A percentile compares a stretch with the other conserved stretches of the same genome.
Evolutionary conservation across 306 rosid species (phyloP).

Genomic region (Trifolium repens): DNA sequence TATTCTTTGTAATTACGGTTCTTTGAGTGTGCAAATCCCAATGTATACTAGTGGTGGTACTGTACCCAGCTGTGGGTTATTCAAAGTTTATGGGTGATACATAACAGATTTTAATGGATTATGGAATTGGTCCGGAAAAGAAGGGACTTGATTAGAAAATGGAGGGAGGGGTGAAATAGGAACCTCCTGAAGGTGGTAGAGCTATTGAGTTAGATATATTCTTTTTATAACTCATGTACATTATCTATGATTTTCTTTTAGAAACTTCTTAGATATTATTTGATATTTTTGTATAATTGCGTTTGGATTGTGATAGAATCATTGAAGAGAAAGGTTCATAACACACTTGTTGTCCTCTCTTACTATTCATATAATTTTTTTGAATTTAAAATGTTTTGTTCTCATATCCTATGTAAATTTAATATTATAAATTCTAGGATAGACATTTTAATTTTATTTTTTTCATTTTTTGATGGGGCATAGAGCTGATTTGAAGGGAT

Average conservation of each 20-base stretch:
- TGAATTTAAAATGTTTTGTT: not conserved
- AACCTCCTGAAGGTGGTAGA: conserved; percentile 39
- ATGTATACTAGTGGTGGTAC: conserved; percentile 42
- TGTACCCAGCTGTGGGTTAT: conserved; percentile 42
- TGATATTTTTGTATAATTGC: conserved; percentile 40
- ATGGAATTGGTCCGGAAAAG: conserved; percentile 24
- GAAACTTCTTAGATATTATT: conserved; percentile 35
- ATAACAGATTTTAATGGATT: conserved; percentile 33
- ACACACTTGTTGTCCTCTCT: not conserved
- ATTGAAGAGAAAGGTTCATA: conserved; percentile 25
- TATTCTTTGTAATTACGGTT: conserved; percentile 47
- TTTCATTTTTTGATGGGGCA: not conserved
- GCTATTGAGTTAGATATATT: conserved; percentile 51
- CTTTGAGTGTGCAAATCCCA: conserved; percentile 40
- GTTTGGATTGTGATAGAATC: conserved; percentile 35
- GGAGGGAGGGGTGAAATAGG: conserved; percentile 27
- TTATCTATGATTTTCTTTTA: conserved; percentile 33
- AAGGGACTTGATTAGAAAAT: conserved; percentile 30
- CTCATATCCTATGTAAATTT: not conserved
- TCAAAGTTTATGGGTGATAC: conserved; percentile 29
- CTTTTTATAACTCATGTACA: conserved; percentile 50
- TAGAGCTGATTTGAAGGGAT: not conserved
- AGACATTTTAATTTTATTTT: not conserved
- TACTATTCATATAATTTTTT: not conserved
- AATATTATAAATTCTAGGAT: not conserved